Conservation (phyloP, 768 basidiomycete genomes). For the Tremella fuciformis region DNA sequence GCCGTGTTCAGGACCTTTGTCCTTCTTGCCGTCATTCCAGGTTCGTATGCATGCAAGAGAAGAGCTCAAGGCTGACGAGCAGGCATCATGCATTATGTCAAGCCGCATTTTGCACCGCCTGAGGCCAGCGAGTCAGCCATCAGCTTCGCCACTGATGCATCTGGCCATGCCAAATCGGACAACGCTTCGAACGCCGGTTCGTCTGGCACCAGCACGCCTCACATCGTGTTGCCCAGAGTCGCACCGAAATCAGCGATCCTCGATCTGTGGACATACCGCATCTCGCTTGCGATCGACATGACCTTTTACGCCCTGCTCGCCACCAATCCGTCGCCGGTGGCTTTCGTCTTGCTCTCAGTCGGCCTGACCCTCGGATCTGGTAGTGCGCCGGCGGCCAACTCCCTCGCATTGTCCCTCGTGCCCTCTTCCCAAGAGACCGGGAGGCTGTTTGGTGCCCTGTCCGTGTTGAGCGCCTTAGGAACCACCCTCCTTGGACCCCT, state of each 20-base stretch:
- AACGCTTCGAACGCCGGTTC: constrained; percentile 54
- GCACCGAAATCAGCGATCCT: constrained; percentile 52
- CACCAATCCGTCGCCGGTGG: constrained; percentile 55
- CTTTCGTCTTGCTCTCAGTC: constrained; percentile 60
- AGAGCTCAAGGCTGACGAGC: neutral
- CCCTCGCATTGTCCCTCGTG: constrained; percentile 63
- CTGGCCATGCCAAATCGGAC: constrained; percentile 5
- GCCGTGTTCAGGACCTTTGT: constrained; percentile 32
- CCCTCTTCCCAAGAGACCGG: constrained; percentile 62
- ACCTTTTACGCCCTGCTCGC: constrained; percentile 59
- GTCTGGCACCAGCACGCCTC: constrained; percentile 53
- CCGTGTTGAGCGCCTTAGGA: constrained; percentile 70
- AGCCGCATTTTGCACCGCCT: constrained; percentile 33
- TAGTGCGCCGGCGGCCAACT: constrained; percentile 66
- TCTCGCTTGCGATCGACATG: constrained; percentile 63
- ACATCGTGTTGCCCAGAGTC: constrained; percentile 1
- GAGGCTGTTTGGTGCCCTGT: constrained; percentile 73
- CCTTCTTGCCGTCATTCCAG: constrained; percentile 41
- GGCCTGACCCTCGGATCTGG: constrained; percentile 64
- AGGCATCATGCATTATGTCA: constrained; percentile 46
- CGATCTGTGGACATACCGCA: constrained; percentile 67
- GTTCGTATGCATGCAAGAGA: constrained; percentile 27
- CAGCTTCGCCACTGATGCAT: neutral
- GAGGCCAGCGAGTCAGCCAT: neutral
- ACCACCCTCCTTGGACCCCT: constrained; percentile 66